A percentile compares a stretch with the other conserved stretches of the same genome.
Evolutionary conservation across 148 eudicot genomes (phyloP).

Genomic region (Spergularia bocconei): DNA sequence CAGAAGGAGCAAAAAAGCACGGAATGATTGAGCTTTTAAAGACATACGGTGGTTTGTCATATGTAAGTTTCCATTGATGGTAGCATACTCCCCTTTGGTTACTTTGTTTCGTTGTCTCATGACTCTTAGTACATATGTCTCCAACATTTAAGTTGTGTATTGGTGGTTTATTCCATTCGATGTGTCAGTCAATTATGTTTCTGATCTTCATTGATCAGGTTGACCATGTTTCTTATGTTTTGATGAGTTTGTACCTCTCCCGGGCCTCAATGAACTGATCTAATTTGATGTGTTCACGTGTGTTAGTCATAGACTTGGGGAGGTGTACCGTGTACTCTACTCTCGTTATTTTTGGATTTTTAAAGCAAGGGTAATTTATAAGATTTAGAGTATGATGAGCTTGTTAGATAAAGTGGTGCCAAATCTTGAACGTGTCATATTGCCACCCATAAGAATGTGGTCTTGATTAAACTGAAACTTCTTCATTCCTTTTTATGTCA

Average conservation of each 20-base stretch:
- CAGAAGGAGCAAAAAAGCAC: conserved; percentile 88
- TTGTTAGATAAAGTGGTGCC: background rate
- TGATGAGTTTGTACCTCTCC: background rate
- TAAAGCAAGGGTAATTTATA: background rate
- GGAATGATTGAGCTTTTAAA: conserved; percentile 77
- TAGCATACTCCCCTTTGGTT: background rate
- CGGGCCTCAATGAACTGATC: background rate
- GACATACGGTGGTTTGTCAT: conserved; percentile 79
- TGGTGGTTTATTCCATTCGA: conserved; percentile 1
- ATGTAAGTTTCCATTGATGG: conserved; percentile 53
- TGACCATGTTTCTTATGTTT: background rate
- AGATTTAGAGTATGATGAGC: background rate
- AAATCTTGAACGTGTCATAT: background rate
- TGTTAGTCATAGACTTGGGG: background rate
- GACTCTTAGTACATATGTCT: background rate
- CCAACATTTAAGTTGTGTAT: background rate
- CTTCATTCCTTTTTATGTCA: background rate
- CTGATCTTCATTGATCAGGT: background rate
- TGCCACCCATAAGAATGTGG: background rate
- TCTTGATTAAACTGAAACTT: background rate
- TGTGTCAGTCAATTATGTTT: background rate
- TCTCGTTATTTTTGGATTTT: background rate
- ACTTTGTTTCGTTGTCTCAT: background rate
- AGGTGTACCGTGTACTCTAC: too few species aligned
- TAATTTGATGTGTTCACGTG: conserved; percentile 3